Conservation (phyloP, 495 filamentous ascomycete genomes). For the Xylaria castorea region DNA sequence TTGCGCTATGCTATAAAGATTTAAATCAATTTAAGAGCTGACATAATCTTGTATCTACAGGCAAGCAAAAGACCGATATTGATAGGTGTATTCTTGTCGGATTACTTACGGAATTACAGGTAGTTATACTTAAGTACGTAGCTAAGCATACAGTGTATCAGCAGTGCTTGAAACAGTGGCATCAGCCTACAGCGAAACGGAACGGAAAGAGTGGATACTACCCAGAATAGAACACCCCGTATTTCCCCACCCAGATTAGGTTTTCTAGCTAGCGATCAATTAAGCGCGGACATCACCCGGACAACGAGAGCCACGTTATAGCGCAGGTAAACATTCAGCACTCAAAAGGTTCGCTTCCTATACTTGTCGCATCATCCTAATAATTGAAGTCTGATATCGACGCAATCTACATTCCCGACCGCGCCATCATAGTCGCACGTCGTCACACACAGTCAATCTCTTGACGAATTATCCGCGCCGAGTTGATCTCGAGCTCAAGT, state of each 20-base stretch:
- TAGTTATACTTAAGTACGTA: too few relatives aligned
- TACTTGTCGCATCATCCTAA: not conserved
- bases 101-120: too few relatives aligned
- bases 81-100: too few relatives aligned
- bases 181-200: not conserved
- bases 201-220: not conserved
- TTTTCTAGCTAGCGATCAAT: not conserved
- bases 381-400: not conserved
- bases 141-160: not conserved
- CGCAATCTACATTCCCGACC: not conserved
- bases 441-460: not conserved
- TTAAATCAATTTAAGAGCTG: too few relatives aligned
- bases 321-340: constrained; percentile 7
- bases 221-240: not conserved
- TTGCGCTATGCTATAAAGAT: too few relatives aligned
- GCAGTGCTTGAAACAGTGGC: not conserved
- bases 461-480: not conserved
- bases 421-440: not conserved
- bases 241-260: not conserved
- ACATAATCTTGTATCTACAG: too few relatives aligned
- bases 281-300: constrained; percentile 2
- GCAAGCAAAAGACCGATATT: too few relatives aligned
- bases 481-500: not conserved
- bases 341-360: not conserved
- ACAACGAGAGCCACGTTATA: constrained; percentile 5